These are phyloP conservation scores for Quercus parvula DNA, from an alignment of 306 rosid species.

Conservation along the genomic window DNA sequence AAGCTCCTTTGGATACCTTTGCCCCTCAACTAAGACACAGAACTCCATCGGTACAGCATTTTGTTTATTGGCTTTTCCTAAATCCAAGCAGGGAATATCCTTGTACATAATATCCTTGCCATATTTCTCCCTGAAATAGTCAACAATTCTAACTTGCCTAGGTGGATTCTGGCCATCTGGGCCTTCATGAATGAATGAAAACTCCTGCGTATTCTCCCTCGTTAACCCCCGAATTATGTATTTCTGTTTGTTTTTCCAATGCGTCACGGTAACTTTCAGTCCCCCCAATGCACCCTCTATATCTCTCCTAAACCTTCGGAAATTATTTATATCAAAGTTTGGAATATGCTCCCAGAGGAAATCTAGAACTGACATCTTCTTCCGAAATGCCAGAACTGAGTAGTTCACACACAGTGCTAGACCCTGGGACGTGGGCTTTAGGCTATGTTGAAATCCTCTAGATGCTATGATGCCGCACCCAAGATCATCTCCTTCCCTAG, in stretches of 20 bases:
- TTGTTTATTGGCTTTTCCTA: conserved; percentile 49
- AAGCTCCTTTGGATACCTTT: conserved; percentile 60
- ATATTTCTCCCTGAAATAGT: conserved; percentile 53
- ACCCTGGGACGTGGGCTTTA: conserved; percentile 62
- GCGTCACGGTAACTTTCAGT: conserved; percentile 59
- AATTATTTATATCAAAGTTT: conserved; percentile 34
- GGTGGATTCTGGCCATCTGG: conserved; percentile 31
- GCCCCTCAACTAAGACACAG: conserved; percentile 67
- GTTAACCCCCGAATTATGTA: conserved; percentile 41
- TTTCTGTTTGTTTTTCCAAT: conserved; percentile 49
- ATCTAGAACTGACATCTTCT: conserved; percentile 49
- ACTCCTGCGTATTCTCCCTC: conserved; percentile 22
- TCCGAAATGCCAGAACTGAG: conserved; percentile 67
- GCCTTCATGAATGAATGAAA: conserved; percentile 39
- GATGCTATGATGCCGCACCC: conserved; percentile 41
- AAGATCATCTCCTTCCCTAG: conserved; percentile 39
- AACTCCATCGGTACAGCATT: conserved; percentile 74
- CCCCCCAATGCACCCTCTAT: conserved; percentile 40
- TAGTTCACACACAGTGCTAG: conserved; percentile 55
- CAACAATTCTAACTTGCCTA: conserved; percentile 30
- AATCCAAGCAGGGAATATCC: conserved; percentile 70
- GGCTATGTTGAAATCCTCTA: conserved; percentile 55
- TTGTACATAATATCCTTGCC: conserved; percentile 33
- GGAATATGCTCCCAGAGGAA: conserved; percentile 39
- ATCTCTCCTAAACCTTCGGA: conserved; percentile 24